A percentile compares a stretch with the other conserved stretches of the same genome.
phyloP scores from a whole-genome alignment of 1,139 yeast genomes.

The Pichia terricola region DNA sequence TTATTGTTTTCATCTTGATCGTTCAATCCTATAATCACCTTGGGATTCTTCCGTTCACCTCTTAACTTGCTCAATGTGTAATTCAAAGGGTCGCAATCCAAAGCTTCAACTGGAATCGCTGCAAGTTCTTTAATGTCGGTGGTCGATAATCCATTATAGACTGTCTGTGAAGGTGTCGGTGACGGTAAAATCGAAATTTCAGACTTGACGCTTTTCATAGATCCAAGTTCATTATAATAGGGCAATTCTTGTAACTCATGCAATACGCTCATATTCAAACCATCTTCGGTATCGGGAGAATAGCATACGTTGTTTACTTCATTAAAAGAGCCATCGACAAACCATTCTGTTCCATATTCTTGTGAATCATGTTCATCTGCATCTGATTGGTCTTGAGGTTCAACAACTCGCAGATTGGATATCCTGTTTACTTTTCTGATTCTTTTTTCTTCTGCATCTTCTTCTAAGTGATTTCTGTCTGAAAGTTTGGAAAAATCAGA shows the following conservation, averaged over 20 bases:
- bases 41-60: conserved; percentile 35
- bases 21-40: conserved; percentile 18
- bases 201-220: background rate
- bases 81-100: conserved; percentile 61
- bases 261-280: conserved; percentile 1
- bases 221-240: conserved; percentile 7
- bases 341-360: no score
- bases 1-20: background rate
- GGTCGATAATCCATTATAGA: conserved; percentile 55
- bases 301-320: no score
- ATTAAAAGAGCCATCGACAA: no score
- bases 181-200: conserved; percentile 22
- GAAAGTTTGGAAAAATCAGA: conserved; percentile 35
- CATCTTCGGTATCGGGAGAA: background rate
- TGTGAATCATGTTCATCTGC: no score
- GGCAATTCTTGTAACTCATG: conserved; percentile 12
- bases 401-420: background rate
- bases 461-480: background rate
- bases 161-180: conserved; percentile 23
- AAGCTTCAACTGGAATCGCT: conserved; percentile 69
- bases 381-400: background rate
- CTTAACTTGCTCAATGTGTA: conserved; percentile 70
- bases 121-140: conserved; percentile 63
- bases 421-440: conserved; percentile 11
- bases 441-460: background rate